Percentiles rank a stretch among this genome's conserved stretches.
phyloP scores from a whole-genome alignment of 768 basidiomycete genomes.

The Suillus weaverae region DNA sequence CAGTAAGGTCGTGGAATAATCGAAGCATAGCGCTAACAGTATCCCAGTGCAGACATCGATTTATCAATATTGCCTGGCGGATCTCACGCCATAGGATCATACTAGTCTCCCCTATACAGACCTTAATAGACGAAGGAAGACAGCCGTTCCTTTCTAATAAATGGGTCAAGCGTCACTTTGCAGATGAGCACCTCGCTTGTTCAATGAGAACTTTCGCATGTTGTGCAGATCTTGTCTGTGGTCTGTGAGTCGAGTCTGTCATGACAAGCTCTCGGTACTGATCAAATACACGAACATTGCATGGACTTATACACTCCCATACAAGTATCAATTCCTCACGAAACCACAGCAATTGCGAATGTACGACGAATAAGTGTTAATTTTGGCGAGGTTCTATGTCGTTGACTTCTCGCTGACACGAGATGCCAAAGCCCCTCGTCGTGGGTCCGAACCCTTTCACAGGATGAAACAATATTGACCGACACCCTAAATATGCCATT shows the following conservation, averaged over 20 bases:
- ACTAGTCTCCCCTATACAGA: neutral
- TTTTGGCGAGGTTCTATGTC: neutral
- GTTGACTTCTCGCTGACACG: neutral
- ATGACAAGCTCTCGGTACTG: neutral
- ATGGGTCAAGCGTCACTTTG: neutral
- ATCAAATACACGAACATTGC: neutral
- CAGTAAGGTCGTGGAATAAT: neutral
- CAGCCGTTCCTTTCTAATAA: neutral
- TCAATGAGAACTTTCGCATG: neutral
- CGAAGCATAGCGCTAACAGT: neutral
- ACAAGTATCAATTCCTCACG: neutral
- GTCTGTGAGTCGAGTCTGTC: neutral
- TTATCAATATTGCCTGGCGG: neutral
- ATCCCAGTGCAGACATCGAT: neutral
- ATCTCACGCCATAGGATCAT: neutral
- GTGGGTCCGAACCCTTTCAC: neutral
- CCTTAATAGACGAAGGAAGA: neutral
- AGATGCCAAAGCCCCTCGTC: neutral
- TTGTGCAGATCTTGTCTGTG: neutral
- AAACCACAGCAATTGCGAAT: neutral
- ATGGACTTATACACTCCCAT: neutral
- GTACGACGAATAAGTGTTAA: neutral
- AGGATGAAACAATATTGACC: neutral
- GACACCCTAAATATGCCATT: neutral
- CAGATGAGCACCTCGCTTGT: neutral